These are phyloP conservation scores for Hypocreales sp. DNA, from an alignment of 2,329 filamentous ascomycete genomes.

Conservation along the genomic window DNA sequence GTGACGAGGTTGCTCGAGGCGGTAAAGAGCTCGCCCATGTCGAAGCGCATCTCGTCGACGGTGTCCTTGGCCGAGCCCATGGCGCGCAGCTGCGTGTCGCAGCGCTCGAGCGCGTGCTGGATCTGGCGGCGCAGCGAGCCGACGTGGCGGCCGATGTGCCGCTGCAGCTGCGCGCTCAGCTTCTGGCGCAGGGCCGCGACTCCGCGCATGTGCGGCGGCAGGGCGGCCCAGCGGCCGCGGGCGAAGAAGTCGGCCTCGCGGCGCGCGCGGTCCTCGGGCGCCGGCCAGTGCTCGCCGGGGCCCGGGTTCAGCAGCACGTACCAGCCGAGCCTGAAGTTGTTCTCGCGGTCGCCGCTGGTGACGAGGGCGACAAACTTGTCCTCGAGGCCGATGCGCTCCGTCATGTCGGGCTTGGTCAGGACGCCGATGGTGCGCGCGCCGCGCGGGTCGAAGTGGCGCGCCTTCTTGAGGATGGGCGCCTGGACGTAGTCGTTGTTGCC, in stretches of 20 bases:
- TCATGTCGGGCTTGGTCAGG: conserved; percentile 36
- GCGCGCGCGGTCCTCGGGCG: conserved; percentile 22
- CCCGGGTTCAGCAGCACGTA: conserved; percentile 35
- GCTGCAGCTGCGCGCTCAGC: conserved; percentile 32
- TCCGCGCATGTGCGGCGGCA: conserved; percentile 32
- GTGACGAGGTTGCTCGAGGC: conserved; percentile 37
- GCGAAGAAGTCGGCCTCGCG: conserved; percentile 33
- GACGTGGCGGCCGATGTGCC: conserved; percentile 35
- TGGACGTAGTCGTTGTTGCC: conserved; percentile 40
- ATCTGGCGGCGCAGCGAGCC: conserved; percentile 33
- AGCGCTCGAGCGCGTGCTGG: conserved; percentile 31
- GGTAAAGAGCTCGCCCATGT: conserved; percentile 37
- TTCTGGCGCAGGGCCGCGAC: conserved; percentile 29
- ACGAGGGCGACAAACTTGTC: conserved; percentile 39
- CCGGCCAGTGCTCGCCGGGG: conserved; percentile 27
- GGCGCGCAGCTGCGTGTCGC: conserved; percentile 31
- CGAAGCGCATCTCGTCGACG: conserved; percentile 35
- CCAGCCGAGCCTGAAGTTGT: conserved; percentile 36
- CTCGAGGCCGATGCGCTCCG: conserved; percentile 34
- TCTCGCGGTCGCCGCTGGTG: conserved; percentile 31
- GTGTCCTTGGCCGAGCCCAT: conserved; percentile 36
- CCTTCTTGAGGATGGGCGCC: conserved; percentile 33
- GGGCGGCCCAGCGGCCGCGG: conserved; percentile 29
- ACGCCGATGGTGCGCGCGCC: conserved; percentile 35
- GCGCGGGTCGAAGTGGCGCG: conserved; percentile 31